Evolutionary conservation across 345 rosid genomes (phyloP).

Genomic region (Eucalyptus lansdowneana): DNA sequence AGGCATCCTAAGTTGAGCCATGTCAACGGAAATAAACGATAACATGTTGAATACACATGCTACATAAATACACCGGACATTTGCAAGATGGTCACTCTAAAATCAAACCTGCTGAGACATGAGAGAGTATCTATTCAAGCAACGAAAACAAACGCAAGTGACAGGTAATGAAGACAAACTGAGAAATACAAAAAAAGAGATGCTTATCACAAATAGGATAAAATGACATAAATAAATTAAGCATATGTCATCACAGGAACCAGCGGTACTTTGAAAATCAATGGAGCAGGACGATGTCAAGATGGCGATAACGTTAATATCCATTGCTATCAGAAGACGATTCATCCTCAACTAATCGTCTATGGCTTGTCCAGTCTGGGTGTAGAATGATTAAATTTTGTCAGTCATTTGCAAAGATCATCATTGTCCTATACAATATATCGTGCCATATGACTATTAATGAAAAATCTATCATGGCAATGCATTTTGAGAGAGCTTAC

Average conservation of each 20-base stretch:
- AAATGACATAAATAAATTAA: too few relatives aligned
- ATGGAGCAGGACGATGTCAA: neutral
- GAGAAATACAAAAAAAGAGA: neutral
- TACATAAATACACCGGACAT: too few relatives aligned
- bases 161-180: neutral
- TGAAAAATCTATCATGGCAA: too few relatives aligned
- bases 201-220: too few relatives aligned
- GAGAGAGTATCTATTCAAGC: neutral
- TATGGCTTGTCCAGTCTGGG: rapidly evolving
- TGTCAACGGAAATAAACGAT: neutral
- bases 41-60: neutral
- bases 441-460: neutral
- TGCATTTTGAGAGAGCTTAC: too few relatives aligned
- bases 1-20: neutral
- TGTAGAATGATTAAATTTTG: too few relatives aligned
- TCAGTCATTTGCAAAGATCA: neutral
- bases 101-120: neutral
- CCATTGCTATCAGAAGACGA: neutral
- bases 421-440: neutral
- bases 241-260: neutral
- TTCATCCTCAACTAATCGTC: neutral
- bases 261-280: neutral
- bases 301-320: too few relatives aligned
- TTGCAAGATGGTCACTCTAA: neutral
- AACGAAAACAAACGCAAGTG: neutral